phyloP scores from a whole-genome alignment of 192 early-diverging fungal genomes.

The Rhizophagus clarus region DNA sequence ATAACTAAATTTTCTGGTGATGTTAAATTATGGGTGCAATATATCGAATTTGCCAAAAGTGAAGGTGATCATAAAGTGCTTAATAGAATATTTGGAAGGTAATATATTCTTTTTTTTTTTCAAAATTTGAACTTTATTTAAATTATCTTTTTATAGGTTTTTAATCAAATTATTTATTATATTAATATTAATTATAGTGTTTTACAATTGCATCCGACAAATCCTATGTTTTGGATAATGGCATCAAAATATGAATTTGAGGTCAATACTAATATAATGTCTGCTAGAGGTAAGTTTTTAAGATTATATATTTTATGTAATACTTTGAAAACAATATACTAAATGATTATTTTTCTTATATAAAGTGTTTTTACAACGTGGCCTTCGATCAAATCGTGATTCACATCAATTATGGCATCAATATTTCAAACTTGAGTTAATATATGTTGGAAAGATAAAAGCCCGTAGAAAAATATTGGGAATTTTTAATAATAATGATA shows the following conservation, averaged over 20 bases:
- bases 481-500: conserved; percentile 40
- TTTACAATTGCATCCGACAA: conserved; percentile 83
- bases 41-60: conserved; percentile 79
- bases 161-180: neutral
- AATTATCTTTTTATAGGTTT: neutral
- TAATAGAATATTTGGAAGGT: conserved; percentile 74
- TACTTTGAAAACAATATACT: neutral
- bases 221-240: conserved; percentile 85
- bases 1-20: conserved; percentile 81
- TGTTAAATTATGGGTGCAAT: conserved; percentile 86
- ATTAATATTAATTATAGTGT: conserved; percentile 52
- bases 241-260: conserved; percentile 91
- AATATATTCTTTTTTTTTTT: conserved; percentile 8
- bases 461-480: conserved; percentile 80
- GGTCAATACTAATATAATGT: conserved; percentile 75
- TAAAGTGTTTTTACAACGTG: conserved; percentile 80
- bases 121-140: neutral
- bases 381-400: conserved; percentile 78
- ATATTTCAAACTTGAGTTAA: conserved; percentile 91
- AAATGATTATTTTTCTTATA: neutral
- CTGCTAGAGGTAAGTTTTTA: conserved; percentile 62
- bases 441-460: conserved; percentile 85
- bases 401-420: conserved; percentile 81
- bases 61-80: conserved; percentile 59
- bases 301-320: neutral